Conservation (phyloP, 2,329 filamentous ascomycete species). For the Dothidotthia symphoricarpi region DNA sequence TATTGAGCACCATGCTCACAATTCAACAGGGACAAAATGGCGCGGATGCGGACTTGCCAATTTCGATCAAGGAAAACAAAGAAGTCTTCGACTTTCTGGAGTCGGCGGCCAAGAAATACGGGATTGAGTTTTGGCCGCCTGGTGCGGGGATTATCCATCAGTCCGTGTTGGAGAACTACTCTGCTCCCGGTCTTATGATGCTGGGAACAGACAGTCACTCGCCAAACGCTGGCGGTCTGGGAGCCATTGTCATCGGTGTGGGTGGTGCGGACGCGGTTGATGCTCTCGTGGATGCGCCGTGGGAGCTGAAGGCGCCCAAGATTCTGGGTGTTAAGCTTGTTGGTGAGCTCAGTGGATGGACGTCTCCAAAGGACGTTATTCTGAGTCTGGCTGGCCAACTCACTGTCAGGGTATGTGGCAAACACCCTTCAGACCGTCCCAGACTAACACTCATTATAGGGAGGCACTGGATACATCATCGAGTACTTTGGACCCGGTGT, state of each 20-base stretch:
- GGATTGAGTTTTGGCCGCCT: conserved; percentile 47
- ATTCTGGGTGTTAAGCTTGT: conserved; percentile 81
- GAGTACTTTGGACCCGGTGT: conserved; percentile 93
- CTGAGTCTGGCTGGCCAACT: conserved; percentile 82
- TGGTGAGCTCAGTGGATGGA: conserved; percentile 84
- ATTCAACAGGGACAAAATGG: conserved; percentile 67
- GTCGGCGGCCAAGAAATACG: conserved; percentile 63
- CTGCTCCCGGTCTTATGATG: conserved; percentile 97
- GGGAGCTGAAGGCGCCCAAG: conserved; percentile 95
- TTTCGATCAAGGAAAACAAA: conserved; percentile 86
- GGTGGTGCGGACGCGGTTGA: conserved; percentile 97
- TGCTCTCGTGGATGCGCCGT: conserved; percentile 90
- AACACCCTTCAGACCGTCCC: not conserved
- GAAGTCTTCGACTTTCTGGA: conserved; percentile 98
- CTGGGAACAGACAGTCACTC: conserved; percentile 96
- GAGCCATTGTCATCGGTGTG: conserved; percentile 92
- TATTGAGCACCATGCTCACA: not conserved
- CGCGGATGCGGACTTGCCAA: conserved; percentile 78
- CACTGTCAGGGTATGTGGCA: conserved; percentile 65
- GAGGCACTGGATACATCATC: conserved; percentile 90
- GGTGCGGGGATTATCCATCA: conserved; percentile 67
- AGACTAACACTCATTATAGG: conserved; percentile 42
- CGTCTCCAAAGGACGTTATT: conserved; percentile 93
- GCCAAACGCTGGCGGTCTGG: conserved; percentile 92
- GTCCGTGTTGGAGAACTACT: conserved; percentile 96